Percentiles rank a stretch among this genome's conserved stretches.
These are phyloP conservation scores for Penicillium frequentans DNA, from an alignment of 2,329 filamentous ascomycete species.

Conservation along the genomic window DNA sequence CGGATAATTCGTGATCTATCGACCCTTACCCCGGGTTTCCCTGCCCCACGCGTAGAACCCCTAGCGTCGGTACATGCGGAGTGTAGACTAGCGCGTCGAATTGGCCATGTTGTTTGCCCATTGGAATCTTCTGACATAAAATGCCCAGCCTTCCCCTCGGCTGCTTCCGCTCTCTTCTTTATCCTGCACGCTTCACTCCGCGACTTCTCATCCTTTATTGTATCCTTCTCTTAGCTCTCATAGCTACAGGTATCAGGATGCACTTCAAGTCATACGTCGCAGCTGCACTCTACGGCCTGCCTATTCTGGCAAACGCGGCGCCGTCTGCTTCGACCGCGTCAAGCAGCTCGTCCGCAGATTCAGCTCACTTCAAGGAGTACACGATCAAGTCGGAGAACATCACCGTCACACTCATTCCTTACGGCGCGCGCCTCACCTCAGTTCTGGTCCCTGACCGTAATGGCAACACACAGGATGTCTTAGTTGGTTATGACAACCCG, in stretches of 20 bases:
- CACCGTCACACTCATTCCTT: constrained; percentile 49
- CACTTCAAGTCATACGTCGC: constrained; percentile 36
- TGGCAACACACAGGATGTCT: constrained; percentile 50
- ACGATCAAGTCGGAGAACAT: constrained; percentile 50
- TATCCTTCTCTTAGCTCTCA: constrained; percentile 31
- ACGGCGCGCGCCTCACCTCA: constrained; percentile 49
- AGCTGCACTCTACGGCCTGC: constrained; percentile 34
- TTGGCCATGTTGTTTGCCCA: constrained; percentile 11
- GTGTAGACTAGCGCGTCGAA: neutral
- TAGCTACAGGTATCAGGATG: constrained; percentile 33
- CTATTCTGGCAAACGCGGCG: constrained; percentile 25
- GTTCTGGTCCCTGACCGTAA: constrained; percentile 52
- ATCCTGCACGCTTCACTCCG: constrained; percentile 29
- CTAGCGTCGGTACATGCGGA: constrained; percentile 27
- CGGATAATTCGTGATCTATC: constrained; percentile 21
- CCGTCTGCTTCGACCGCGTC: constrained; percentile 15
- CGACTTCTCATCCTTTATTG: constrained; percentile 30
- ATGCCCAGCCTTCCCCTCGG: constrained; percentile 24
- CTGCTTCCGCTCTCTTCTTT: constrained; percentile 28
- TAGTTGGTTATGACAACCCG: constrained; percentile 52
- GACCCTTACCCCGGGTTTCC: constrained; percentile 23
- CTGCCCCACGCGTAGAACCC: constrained; percentile 12
- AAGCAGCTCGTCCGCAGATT: constrained; percentile 7
- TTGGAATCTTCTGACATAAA: constrained; percentile 19
- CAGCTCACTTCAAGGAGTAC: constrained; percentile 43